These are phyloP conservation scores for Acrodontium crateriforme DNA, from an alignment of 2,329 filamentous ascomycete species.

Conservation along the genomic window DNA sequence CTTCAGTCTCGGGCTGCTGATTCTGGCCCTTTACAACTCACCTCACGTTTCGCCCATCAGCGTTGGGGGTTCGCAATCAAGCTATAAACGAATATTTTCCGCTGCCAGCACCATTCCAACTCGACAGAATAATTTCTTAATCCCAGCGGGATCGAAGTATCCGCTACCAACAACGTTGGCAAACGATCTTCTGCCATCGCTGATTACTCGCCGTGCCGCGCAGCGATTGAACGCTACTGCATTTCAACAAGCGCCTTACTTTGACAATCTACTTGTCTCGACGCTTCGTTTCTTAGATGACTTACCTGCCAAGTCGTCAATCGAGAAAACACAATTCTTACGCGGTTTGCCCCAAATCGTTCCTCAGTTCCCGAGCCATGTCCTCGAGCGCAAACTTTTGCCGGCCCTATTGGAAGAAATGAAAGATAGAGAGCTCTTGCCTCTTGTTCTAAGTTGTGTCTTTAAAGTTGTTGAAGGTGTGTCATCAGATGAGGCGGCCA, in stretches of 20 bases:
- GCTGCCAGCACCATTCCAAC: conserved; percentile 68
- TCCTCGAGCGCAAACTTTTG: conserved; percentile 88
- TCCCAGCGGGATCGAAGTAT: conserved; percentile 49
- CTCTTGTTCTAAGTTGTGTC: conserved; percentile 76
- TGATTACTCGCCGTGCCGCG: conserved; percentile 77
- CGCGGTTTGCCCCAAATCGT: conserved; percentile 75
- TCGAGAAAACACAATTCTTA: conserved; percentile 85
- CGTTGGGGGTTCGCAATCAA: conserved; percentile 62
- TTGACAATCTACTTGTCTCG: conserved; percentile 91
- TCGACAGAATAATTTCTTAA: conserved; percentile 66
- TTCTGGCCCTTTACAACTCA: conserved; percentile 85
- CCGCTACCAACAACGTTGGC: conserved; percentile 68
- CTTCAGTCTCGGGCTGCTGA: conserved; percentile 82
- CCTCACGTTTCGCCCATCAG: conserved; percentile 81
- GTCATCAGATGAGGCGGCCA: conserved; percentile 55
- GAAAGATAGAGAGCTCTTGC: conserved; percentile 78
- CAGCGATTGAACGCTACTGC: conserved; percentile 77
- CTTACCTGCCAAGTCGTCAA: conserved; percentile 79
- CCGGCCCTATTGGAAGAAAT: conserved; percentile 82
- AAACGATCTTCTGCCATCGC: conserved; percentile 60
- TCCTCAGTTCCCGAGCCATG: conserved; percentile 81
- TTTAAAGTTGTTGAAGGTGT: conserved; percentile 78
- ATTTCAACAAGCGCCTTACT: conserved; percentile 91
- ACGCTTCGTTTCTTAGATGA: conserved; percentile 90
- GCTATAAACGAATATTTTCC: conserved; percentile 73